These are phyloP conservation scores for Casuarina glauca DNA, from an alignment of 306 rosid genomes.

Conservation along the genomic window DNA sequence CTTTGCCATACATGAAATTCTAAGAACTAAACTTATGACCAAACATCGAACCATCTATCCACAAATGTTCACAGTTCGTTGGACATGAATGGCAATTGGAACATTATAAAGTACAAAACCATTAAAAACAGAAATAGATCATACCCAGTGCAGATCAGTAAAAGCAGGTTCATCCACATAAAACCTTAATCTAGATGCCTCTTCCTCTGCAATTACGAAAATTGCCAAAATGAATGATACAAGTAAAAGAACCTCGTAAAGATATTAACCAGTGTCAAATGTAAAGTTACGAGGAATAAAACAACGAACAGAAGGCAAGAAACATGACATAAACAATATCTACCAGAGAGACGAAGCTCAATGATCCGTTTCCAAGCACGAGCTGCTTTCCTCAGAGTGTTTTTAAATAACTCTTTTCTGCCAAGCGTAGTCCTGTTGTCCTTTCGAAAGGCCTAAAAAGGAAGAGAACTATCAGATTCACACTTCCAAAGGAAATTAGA, in stretches of 20 bases:
- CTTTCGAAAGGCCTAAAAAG: constrained; percentile 71
- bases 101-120: constrained; percentile 12
- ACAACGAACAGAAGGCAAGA: constrained; percentile 23
- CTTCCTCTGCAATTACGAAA: constrained; percentile 60
- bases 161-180: constrained; percentile 79
- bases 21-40: constrained; percentile 4
- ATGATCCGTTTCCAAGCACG: constrained; percentile 79
- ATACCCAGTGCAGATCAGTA: constrained; percentile 98
- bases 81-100: not conserved
- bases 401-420: constrained; percentile 83
- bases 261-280: not conserved
- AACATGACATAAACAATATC: constrained; percentile 7
- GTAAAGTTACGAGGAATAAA: not conserved
- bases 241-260: constrained; percentile 10
- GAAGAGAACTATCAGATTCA: not conserved
- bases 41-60: not conserved
- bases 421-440: constrained; percentile 56
- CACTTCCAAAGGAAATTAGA: not conserved
- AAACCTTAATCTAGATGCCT: constrained; percentile 65
- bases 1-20: not conserved
- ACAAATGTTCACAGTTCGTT: not conserved
- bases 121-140: constrained; percentile 27
- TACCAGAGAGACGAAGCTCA: constrained; percentile 85
- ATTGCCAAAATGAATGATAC: constrained; percentile 8
- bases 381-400: constrained; percentile 79